A percentile compares a stretch with the other conserved stretches of the same genome.
phyloP scores from a whole-genome alignment of 2,329 filamentous ascomycete species.

The Dendrostoma leiphaemia region DNA sequence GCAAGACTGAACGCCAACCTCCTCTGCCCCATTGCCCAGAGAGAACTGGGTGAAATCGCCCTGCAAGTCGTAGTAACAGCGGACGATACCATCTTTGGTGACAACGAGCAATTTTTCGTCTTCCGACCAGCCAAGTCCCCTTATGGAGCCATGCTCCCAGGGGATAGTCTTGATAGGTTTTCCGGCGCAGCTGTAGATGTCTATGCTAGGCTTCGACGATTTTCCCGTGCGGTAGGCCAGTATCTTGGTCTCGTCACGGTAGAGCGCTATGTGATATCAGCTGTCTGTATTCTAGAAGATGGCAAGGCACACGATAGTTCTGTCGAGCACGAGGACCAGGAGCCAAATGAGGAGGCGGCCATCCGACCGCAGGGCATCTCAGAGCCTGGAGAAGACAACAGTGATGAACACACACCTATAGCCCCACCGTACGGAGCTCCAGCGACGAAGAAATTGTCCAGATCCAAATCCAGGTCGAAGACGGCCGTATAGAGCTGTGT shows the following conservation, averaged over 20 bases:
- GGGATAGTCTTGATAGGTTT: constrained; percentile 81
- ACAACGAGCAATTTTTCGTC: constrained; percentile 90
- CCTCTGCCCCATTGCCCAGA: constrained; percentile 84
- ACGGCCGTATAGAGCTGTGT: constrained; percentile 88
- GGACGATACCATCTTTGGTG: constrained; percentile 83
- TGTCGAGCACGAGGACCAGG: too few species aligned
- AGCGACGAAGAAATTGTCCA: constrained; percentile 89
- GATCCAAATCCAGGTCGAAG: constrained; percentile 89
- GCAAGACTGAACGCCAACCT: constrained; percentile 83
- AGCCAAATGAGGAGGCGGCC: not conserved
- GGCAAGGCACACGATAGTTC: not conserved
- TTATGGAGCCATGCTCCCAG: constrained; percentile 88
- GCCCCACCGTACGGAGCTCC: constrained; percentile 93
- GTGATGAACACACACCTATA: constrained; percentile 64
- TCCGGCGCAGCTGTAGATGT: constrained; percentile 91
- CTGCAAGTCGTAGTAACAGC: constrained; percentile 88
- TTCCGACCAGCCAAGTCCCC: constrained; percentile 92
- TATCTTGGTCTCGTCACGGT: constrained; percentile 84
- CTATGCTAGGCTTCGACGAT: constrained; percentile 77
- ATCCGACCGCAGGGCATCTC: not conserved
- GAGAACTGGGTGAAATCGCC: constrained; percentile 95
- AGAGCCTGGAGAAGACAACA: not conserved
- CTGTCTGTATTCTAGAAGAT: not conserved
- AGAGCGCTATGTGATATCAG: constrained; percentile 62
- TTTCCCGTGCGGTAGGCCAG: constrained; percentile 72